Percentiles rank a stretch among this genome's conserved stretches.
Evolutionary conservation across 2,329 filamentous ascomycete genomes (phyloP).

Genomic region (Fusarium neocosmosporiellum): DNA sequence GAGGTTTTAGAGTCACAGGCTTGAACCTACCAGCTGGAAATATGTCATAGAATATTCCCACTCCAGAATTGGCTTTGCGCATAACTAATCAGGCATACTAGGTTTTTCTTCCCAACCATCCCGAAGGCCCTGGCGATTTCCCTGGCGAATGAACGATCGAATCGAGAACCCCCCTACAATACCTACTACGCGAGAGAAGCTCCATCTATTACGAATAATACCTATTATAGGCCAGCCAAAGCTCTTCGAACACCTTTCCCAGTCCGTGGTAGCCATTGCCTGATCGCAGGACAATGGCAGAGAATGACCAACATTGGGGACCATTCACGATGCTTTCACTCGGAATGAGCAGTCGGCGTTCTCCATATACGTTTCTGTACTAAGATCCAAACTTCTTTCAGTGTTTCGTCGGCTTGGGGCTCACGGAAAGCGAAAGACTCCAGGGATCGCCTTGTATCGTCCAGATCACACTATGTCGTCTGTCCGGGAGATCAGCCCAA

Average conservation of each 20-base stretch:
- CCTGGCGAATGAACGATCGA: conserved; percentile 14
- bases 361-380: background rate
- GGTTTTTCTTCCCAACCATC: conserved; percentile 4
- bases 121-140: conserved; percentile 25
- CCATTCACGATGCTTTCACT: conserved; percentile 10
- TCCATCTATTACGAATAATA: conserved; percentile 6
- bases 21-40: background rate
- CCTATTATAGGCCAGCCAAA: background rate
- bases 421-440: conserved; percentile 10
- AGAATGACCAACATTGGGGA: background rate
- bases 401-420: conserved; percentile 18
- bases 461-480: conserved; percentile 10
- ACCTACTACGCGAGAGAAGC: background rate
- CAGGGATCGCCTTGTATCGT: conserved; percentile 8
- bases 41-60: conserved; percentile 17
- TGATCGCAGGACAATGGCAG: background rate
- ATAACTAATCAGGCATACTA: conserved; percentile 33
- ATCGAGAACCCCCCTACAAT: conserved; percentile 7
- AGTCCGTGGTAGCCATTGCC: background rate
- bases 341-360: conserved; percentile 3
- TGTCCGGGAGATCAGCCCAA: background rate
- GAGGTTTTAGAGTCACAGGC: background rate
- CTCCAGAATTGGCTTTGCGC: conserved; percentile 32
- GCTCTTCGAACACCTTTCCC: background rate
- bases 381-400: conserved; percentile 22